Percentiles rank a stretch among this genome's conserved stretches.
These are phyloP conservation scores for Eucalyptus lansdowneana DNA, from an alignment of 345 rosid species.

Conservation along the genomic window DNA sequence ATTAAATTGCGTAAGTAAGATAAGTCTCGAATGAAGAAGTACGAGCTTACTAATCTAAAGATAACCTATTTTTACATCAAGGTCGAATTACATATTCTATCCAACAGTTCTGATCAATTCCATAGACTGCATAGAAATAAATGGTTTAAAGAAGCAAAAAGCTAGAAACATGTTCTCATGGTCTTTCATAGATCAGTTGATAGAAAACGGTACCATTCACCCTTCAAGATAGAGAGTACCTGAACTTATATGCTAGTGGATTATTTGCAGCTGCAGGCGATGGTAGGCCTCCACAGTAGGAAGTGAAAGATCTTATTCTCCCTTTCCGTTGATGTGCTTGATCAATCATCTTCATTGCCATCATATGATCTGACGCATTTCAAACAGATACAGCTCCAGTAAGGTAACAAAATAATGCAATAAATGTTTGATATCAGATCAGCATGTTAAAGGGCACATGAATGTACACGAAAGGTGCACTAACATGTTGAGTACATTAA, in stretches of 20 bases:
- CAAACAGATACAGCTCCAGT: not conserved
- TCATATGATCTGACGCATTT: constrained; percentile 72
- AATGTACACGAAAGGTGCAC: not conserved
- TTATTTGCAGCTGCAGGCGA: constrained; percentile 96
- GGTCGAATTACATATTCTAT: not conserved
- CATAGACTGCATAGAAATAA: not conserved
- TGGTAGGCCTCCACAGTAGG: constrained; percentile 92
- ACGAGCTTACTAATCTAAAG: not conserved
- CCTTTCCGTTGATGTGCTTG: constrained; percentile 57
- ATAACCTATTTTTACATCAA: not conserved
- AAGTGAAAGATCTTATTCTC: constrained; percentile 66
- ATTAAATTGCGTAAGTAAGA: not conserved
- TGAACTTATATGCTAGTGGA: constrained; percentile 89
- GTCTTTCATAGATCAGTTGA: not conserved
- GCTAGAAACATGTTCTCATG: not conserved
- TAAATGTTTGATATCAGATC: not conserved
- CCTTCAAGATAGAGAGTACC: constrained; percentile 19
- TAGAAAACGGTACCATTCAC: not conserved
- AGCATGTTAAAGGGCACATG: not conserved
- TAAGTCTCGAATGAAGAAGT: not conserved
- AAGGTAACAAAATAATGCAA: not conserved
- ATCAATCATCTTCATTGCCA: constrained; percentile 96
- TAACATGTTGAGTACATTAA: not conserved
- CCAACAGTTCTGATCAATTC: not conserved
- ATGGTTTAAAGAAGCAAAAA: not conserved